Base-by-base conservation (phyloP, 495 filamentous ascomycete species). In the Aspergillus incahuasiensis region DNA sequence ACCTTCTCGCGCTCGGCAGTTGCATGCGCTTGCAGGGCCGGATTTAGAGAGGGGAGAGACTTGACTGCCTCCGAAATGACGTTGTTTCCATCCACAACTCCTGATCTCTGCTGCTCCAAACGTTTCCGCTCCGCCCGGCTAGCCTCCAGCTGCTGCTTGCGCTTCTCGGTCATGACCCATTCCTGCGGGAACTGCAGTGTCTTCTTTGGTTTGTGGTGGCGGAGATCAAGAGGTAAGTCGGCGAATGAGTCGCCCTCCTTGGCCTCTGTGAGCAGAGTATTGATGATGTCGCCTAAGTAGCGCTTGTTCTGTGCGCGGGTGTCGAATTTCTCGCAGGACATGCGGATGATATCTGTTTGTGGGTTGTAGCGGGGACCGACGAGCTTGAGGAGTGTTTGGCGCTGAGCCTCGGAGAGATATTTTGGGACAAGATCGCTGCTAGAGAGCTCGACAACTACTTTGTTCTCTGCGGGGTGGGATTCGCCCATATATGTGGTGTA, bases 401-500 rank as follows among this genome's bases (percentile, higher is more conserved):
- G 80, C 66, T 97, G 90, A 7, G 71, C 66, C 38, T 81, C 76
- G 40, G 76, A 82, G 32, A 97, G 79, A 46, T 77, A 72, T 38
- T 68, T 70, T 20, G 74, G 70, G 6, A 58, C 82, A 49, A 92
- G 68, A 69, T 96, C 91, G 39, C 63, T 59, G 13, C 88, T 83
- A 57, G 75, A 80, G 63, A 97, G 94, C 68, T 96, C 90, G 24
- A 97, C 82, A 6, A 97, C 92, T 24, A 98, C 90, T 74, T 98
- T 98, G 50, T 83, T 81, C 67, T 91, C 87, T 12, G 91, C 90
- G 0, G 95, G 92, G 70, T 97, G 95, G 49, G 84, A 70, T 71
- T 98, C 94, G 58, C 95, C 95, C 81, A 97, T 83, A 71, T 97
- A 97, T 44, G 85, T 89, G n/a, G 95, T 97, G 74, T 96, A 96